Conservation (phyloP, 1,139 yeast species). For the Cylindricascospora bacillispora region DNA sequence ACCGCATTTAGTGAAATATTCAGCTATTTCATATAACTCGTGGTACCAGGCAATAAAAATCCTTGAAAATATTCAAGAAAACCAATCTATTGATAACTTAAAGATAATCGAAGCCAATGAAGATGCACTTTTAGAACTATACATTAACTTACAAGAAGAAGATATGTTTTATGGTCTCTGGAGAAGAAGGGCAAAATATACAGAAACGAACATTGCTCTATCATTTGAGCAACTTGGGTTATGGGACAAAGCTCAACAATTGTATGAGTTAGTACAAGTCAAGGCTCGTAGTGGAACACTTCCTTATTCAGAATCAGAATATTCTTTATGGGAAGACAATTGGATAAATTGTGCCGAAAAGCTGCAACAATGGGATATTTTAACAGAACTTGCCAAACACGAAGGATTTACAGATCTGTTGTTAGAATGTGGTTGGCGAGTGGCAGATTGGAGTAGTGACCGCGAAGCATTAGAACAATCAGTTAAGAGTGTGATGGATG, state of each 20-base stretch:
- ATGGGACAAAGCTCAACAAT: conserved; percentile 89
- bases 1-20: conserved; percentile 82
- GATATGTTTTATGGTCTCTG: conserved; percentile 97
- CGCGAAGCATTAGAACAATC: conserved; percentile 90
- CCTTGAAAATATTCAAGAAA: conserved; percentile 61
- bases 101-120: conserved; percentile 76
- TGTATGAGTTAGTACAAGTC: conserved; percentile 95
- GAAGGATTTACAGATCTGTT: conserved; percentile 93
- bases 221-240: conserved; percentile 91
- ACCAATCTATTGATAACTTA: conserved; percentile 52
- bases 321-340: conserved; percentile 95
- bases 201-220: conserved; percentile 84
- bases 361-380: conserved; percentile 94
- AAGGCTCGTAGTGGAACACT: conserved; percentile 92
- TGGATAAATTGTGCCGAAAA: conserved; percentile 98
- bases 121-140: conserved; percentile 84
- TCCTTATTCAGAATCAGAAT: conserved; percentile 93
- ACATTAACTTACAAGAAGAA: conserved; percentile 80
- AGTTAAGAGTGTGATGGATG: conserved; percentile 94
- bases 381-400: conserved; percentile 92
- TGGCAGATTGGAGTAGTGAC: conserved; percentile 96
- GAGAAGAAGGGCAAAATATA: conserved; percentile 90
- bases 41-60: conserved; percentile 86
- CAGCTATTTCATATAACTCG: conserved; percentile 77
- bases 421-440: conserved; percentile 98